These are phyloP conservation scores for Alternaria arborescens DNA, from an alignment of 2,329 filamentous ascomycete species.

Conservation along the genomic window DNA sequence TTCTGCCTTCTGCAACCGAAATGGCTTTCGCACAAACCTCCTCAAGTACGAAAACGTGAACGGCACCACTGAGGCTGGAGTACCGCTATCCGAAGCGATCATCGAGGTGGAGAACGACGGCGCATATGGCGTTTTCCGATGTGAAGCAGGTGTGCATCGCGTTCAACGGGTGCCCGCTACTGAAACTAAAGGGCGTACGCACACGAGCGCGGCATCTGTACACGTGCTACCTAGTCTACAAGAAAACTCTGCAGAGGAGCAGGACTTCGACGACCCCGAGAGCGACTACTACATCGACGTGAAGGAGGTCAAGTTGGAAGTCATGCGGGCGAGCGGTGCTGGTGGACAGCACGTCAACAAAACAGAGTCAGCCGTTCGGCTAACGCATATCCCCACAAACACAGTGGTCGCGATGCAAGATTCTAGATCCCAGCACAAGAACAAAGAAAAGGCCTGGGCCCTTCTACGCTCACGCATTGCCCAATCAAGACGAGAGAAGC, in stretches of 20 bases:
- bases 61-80: slow-evolving; percentile 66
- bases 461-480: slow-evolving; percentile 84
- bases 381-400: slow-evolving; percentile 89
- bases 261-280: slow-evolving; percentile 80
- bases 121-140: slow-evolving; percentile 81
- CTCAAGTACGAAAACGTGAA: slow-evolving; percentile 84
- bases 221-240: slow-evolving; percentile 90
- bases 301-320: slow-evolving; percentile 82
- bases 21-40: slow-evolving; percentile 71
- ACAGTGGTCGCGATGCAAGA: slow-evolving; percentile 93
- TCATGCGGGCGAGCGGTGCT: slow-evolving; percentile 90
- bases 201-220: slow-evolving; percentile 91
- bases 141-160: slow-evolving; percentile 92
- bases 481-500: slow-evolving; percentile 78
- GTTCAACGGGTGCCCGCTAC: slow-evolving; percentile 94
- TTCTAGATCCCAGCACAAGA: slow-evolving; percentile 86
- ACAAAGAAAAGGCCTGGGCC: slow-evolving; percentile 87
- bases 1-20: slow-evolving; percentile 74
- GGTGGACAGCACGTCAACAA: slow-evolving; percentile 99
- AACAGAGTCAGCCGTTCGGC: slow-evolving; percentile 91
- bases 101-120: slow-evolving; percentile 80
- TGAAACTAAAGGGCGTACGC: slow-evolving; percentile 87
- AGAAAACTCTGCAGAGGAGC: slow-evolving; percentile 57
- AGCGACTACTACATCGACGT: slow-evolving; percentile 92
- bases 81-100: slow-evolving; percentile 83